Percentiles rank a stretch among this genome's conserved stretches.
Conservation (phyloP, 305 asterid species). For the Fraxinus floribunda region DNA sequence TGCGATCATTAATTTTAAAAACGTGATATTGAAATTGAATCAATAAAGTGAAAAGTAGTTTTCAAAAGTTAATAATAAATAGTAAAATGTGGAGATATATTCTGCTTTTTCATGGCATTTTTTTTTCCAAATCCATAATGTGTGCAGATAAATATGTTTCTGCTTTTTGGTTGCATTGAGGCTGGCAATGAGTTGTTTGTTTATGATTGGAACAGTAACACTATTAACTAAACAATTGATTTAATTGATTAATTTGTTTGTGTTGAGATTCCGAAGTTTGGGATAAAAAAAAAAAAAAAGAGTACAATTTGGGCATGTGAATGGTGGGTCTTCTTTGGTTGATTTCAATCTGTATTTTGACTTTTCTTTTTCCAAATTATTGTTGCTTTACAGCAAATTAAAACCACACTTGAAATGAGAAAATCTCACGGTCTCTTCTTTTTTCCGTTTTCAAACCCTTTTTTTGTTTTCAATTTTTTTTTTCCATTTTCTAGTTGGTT, state of each 20-base stretch:
- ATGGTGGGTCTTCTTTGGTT: slow-evolving; percentile 1
- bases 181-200: slow-evolving; percentile 1
- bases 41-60: neutral
- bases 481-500: too few relatives aligned
- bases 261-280: neutral
- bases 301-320: slow-evolving; percentile 1
- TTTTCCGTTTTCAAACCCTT: too few relatives aligned
- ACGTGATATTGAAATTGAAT: neutral
- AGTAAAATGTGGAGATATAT: neutral
- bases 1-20: too few relatives aligned
- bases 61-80: neutral
- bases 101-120: neutral
- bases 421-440: too few relatives aligned
- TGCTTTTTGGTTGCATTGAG: neutral
- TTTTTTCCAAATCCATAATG: neutral
- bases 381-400: slow-evolving; percentile 2
- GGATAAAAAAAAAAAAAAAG: too few relatives aligned
- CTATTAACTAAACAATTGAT: neutral
- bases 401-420: neutral
- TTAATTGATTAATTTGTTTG: neutral
- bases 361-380: neutral
- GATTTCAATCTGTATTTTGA: neutral
- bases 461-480: too few relatives aligned
- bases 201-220: neutral
- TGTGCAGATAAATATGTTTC: neutral